These are phyloP conservation scores for Ogataea neopini DNA, from an alignment of 805 yeast genomes.

Conservation along the genomic window DNA sequence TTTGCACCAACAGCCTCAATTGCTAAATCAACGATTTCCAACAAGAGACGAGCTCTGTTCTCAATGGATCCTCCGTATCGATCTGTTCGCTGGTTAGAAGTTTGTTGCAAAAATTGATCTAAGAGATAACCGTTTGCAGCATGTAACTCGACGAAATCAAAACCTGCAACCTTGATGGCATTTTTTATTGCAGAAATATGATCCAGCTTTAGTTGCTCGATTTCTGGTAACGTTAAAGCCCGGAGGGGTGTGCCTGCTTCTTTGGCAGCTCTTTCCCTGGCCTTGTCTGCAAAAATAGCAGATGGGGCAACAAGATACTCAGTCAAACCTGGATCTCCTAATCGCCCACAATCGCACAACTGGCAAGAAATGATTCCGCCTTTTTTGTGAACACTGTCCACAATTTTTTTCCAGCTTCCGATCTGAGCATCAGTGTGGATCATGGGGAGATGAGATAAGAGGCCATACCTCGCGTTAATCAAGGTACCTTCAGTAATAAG, in stretches of 20 bases:
- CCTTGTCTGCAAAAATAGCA: conserved; percentile 27
- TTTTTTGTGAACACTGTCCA: conserved; percentile 48
- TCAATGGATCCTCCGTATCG: conserved; percentile 45
- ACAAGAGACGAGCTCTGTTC: conserved; percentile 40
- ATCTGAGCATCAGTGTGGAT: conserved; percentile 48
- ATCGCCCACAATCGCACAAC: conserved; percentile 49
- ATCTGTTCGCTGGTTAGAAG: conserved; percentile 41
- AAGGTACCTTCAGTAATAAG: conserved; percentile 58
- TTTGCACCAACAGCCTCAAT: conserved; percentile 53
- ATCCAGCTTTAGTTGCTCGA: conserved; percentile 48
- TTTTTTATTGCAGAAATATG: conserved; percentile 45
- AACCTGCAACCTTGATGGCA: conserved; percentile 39
- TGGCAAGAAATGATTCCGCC: conserved; percentile 47
- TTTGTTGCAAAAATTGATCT: conserved; percentile 41
- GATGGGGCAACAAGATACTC: conserved; percentile 36
- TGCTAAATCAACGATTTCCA: conserved; percentile 53
- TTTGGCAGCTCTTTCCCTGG: conserved; percentile 26
- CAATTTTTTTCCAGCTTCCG: conserved; percentile 47
- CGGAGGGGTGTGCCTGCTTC: background rate
- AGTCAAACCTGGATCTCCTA: conserved; percentile 36
- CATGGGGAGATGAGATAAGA: conserved; percentile 48
- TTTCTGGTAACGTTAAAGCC: conserved; percentile 33
- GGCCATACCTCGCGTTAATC: conserved; percentile 42
- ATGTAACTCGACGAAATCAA: conserved; percentile 45
- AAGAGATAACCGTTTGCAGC: conserved; percentile 43